These are phyloP conservation scores for Salix purpurea DNA, from an alignment of 345 rosid genomes.

Conservation along the genomic window DNA sequence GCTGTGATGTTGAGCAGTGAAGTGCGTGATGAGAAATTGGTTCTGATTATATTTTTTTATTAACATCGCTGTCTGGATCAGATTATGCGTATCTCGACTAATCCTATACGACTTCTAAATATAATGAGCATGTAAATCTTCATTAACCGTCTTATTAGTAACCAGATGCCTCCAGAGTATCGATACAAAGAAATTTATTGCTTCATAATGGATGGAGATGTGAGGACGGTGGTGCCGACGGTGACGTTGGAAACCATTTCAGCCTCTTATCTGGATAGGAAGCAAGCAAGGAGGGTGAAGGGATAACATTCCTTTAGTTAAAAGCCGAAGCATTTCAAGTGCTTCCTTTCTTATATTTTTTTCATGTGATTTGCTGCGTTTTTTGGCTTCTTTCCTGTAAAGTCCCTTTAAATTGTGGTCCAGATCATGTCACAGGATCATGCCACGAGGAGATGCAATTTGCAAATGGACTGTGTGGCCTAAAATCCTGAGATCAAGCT, in stretches of 20 bases:
- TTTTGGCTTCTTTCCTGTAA: neutral
- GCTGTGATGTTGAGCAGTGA: no score
- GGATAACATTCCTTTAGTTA: neutral
- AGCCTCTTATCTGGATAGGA: no score
- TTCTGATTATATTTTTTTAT: no score
- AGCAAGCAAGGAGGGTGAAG: neutral
- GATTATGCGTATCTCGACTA: no score
- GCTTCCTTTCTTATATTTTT: neutral
- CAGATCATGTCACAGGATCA: neutral
- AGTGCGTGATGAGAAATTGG: no score
- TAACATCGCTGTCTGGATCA: no score
- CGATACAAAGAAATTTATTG: no score
- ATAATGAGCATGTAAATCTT: no score
- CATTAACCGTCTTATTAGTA: no score
- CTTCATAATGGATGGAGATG: no score
- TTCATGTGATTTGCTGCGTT: slow-evolving; percentile 11
- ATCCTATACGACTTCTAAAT: no score
- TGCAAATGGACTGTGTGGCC: neutral
- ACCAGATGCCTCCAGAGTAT: no score
- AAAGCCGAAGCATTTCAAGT: neutral
- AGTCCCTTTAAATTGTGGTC: neutral
- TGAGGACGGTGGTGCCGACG: neutral
- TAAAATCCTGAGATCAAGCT: neutral
- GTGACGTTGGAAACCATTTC: slow-evolving; percentile 17
- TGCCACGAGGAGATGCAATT: neutral